These are phyloP conservation scores for Rhodocollybia butyracea DNA, from an alignment of 768 basidiomycete genomes.

Conservation along the genomic window DNA sequence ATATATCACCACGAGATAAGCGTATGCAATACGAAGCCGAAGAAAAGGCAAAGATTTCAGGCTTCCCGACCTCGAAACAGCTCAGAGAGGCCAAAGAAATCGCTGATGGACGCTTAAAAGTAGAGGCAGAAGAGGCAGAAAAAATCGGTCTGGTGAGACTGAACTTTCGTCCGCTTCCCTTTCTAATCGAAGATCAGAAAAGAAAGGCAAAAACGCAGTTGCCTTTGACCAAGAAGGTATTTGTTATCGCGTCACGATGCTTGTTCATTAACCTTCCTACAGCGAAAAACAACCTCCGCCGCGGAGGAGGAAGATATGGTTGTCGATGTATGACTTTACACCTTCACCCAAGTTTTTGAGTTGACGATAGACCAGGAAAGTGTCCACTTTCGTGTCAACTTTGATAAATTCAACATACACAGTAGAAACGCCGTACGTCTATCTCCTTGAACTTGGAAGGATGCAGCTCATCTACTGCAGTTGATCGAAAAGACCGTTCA, in stretches of 20 bases:
- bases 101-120: constrained; percentile 58
- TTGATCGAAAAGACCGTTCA: constrained; percentile 72
- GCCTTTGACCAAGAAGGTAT: constrained; percentile 18
- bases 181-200: constrained; percentile 45
- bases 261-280: constrained; percentile 6
- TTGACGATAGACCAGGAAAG: constrained; percentile 43
- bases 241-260: constrained; percentile 6
- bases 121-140: constrained; percentile 74
- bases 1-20: constrained; percentile 78
- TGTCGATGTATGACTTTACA: constrained; percentile 59
- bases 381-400: constrained; percentile 84
- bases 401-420: constrained; percentile 81
- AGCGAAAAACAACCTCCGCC: constrained; percentile 21
- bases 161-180: neutral
- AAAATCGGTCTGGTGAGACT: constrained; percentile 66
- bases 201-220: constrained; percentile 45
- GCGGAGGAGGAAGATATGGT: constrained; percentile 51
- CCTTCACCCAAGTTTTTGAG: constrained; percentile 7
- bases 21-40: constrained; percentile 78
- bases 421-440: constrained; percentile 74
- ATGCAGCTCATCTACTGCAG: constrained; percentile 34
- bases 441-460: neutral
- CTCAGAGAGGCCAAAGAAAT: constrained; percentile 67
- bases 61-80: constrained; percentile 80
- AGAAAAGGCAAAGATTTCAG: constrained; percentile 67